Evolutionary conservation across 192 early-diverging fungal genomes (phyloP), one percentile per base, ranked within the genome.

Genomic region (Coemansia sp.): DNA sequence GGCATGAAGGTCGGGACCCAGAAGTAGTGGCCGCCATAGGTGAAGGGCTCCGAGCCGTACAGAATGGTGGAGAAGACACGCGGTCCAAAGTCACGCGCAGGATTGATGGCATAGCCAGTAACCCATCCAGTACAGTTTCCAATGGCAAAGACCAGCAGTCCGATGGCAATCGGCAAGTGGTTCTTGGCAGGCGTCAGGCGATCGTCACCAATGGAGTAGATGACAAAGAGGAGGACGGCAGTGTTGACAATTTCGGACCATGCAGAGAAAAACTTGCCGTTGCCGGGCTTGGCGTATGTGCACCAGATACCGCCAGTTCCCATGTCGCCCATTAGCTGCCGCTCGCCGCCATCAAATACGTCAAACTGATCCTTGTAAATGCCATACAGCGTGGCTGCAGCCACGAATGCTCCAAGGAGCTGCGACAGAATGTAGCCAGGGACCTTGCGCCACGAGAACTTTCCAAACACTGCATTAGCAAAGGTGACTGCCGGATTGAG

Each of bases 81-180:
- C 10, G 88, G 88, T 23, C 87, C 90, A 65, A 90, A 76, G 69
- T 91, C 90, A 74, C 90, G 82, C 6, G 90, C 90, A 43, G 85
- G 86, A 62, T 91, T 91, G 47, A 91, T 76, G 37, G 82, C 84
- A 41, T 83, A 86, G 36, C 84, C 83, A 17, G 85, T 87, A 66
- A 82, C 76, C 62, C 76, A 86, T 21, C 83, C 85, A 17, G 85
- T 79, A 32, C 82, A 85, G 58, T 74, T 80, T 18, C 82, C 83
- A 28, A 89, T 87, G 45, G 80, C 71, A 30, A 81, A 66, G 12
- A 89, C 67, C 38, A 82, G 51, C 17, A 89, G 60, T 45, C 84
- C 86, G 46, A 87, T 79, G 56, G 82, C 72, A 14, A 87, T 53
- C 7, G 87, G 82, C 18, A 71, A 47, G 23, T 76, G 54, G 63